Evolutionary conservation across 768 basidiomycete genomes (phyloP).

Genomic region (Tricholoma saponaceum): DNA sequence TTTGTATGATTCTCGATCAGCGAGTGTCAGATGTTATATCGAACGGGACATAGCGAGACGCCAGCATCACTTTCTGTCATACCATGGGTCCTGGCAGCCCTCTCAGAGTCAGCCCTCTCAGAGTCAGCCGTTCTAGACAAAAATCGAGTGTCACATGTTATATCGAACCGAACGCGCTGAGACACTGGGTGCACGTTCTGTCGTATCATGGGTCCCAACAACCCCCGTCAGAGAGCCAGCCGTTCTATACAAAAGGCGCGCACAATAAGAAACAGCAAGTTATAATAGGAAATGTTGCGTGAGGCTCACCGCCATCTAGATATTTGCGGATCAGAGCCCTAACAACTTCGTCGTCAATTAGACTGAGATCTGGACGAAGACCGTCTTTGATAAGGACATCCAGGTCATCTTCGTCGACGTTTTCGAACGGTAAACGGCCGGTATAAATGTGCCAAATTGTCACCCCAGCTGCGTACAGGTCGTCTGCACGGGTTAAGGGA

Average conservation of each 20-base stretch:
- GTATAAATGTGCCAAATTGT: conserved; percentile 21
- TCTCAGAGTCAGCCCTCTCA: not conserved
- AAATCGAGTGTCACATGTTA: not conserved
- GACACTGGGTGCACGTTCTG: not conserved
- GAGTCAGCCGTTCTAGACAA: not conserved
- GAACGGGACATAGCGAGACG: no score
- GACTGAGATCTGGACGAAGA: not conserved
- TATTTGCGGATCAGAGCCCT: not conserved
- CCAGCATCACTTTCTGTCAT: no score
- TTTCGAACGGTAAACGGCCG: conserved; percentile 16
- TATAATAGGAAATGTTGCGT: not conserved
- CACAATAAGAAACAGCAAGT: not conserved
- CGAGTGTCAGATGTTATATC: no score
- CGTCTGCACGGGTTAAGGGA: conserved; percentile 16
- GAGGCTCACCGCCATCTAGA: not conserved
- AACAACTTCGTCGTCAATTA: not conserved
- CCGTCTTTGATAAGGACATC: not conserved
- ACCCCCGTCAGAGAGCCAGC: not conserved
- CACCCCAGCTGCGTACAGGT: conserved; percentile 22
- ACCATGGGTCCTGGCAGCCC: no score
- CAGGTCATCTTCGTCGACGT: conserved; percentile 5
- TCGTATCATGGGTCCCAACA: not conserved
- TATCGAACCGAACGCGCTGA: not conserved
- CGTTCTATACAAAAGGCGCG: not conserved
- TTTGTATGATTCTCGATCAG: no score